Base-by-base conservation (phyloP, 176 grass and related monocot species). In the Oryza punctata region DNA sequence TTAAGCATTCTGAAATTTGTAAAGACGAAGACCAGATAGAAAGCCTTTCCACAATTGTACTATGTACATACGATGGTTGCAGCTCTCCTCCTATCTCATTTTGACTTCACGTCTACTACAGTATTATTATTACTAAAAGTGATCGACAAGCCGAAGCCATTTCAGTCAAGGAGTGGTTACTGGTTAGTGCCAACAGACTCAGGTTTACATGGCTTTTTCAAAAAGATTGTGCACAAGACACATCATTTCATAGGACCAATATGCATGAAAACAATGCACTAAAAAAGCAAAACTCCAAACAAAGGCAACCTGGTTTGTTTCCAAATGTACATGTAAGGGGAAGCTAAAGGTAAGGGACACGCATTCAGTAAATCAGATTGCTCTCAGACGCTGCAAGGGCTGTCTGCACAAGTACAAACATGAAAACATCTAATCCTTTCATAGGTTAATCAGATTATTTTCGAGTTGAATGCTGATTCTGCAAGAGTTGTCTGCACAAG, bases 1-100 rank as follows among this genome's bases (percentile, higher is more conserved):
- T 70, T 63, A 64, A 46, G 38, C 37, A 41, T 74, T 69, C 76
- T 29, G 27, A 3, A 8, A 70, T 80, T 74, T 29, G 72, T 46
- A 71, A 71, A 71, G 54, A 72, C 57, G 19, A 66, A 63, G 65
- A 77, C 78, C 72, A 70, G 49, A 74, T 85, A 33, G 18, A 63
- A 10, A 35, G 40, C 27, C 49, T 80, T 84, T 80, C 50, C 66
- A 80, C n/a, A 59, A 21, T 38, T 35, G 37, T 25, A 43, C 54
- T 72, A 18, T 11, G 66, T 88, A 77, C 78, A 70, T 43, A 89
- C 77, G 77, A 28, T 28, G 26, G 57, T 41, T 13, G 13, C 24
- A 37, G 23, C 19, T 18, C 37, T 47, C 28, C 18, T 11, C 10
- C 63, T 60, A 44, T 69, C 44, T 47, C 7, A 69, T 28, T 45